Base-by-base conservation (phyloP, 1,139 yeast genomes). In the Taphrina populina region DNA sequence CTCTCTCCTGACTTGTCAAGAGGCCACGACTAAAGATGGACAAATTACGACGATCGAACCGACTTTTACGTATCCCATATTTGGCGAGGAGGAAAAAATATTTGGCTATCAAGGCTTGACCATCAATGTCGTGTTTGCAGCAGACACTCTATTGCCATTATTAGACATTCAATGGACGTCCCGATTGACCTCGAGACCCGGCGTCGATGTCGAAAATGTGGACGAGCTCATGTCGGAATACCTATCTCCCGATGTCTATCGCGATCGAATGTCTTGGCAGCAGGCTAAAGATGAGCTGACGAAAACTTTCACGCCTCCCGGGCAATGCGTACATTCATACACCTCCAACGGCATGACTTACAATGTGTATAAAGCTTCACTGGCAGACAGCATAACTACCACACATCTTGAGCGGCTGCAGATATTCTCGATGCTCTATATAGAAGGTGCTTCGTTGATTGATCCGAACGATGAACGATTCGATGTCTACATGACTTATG, bases 361-460 rank as follows among this genome's bases (percentile, higher is more conserved):
- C 57, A 67, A 65, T 1, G 65, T 78, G 20, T 75, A 70, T 60
- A 72, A 66, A 47, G 58, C 65, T 1, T 65, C 66, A 23, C 58
- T 70, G 20, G 62, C 61, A 7, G 65, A 66, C 35, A 62, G 60
- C 6, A 55, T 29, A n/a, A 15, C 34, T n/a, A 23, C 49, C 4
- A 17, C 40, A 10, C 24, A n/a, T 15, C 52, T 84, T 64, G 73
- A 76, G 56, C 72, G 97, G 60, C 74, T 88, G 62, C 95, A 88
- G 64, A 80, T 90, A 1, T 78, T 92, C 63, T 86, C 87, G 20
- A 71, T 90, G 44, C 72, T 92, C 20, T 88, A 84, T 71, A 92
- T 92, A 64, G 99, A 92, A 68, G 97, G 95, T 0, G 98, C 96
- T 0, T 82, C 95, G 1, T 87, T 80, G 65, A 88, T 94, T 60